Evolutionary conservation across 2,329 filamentous ascomycete genomes (phyloP).

Genomic region (Colletotrichum sp.): DNA sequence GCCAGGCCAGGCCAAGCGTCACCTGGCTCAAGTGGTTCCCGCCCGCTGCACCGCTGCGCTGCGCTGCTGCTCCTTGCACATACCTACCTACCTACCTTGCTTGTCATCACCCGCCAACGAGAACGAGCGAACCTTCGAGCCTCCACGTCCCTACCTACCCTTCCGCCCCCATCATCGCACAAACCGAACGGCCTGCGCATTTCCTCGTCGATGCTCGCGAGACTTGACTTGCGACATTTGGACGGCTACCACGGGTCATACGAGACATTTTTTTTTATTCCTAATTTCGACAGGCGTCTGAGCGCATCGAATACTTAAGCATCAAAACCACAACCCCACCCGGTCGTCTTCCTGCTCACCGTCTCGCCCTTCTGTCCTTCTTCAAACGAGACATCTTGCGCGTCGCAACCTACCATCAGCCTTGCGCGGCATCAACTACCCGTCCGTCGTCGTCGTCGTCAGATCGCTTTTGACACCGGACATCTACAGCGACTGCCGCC

Average conservation of each 20-base stretch:
- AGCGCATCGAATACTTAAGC: conserved; percentile 45
- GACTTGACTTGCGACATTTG: conserved; percentile 22
- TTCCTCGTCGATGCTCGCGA: conserved; percentile 10
- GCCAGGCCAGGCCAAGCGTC: conserved; percentile 11
- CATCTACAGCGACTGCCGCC: not conserved
- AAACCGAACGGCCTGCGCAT: conserved; percentile 6
- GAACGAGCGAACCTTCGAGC: conserved; percentile 10
- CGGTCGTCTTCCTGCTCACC: conserved; percentile 26
- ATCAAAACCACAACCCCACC: conserved; percentile 34
- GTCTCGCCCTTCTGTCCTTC: conserved; percentile 23
- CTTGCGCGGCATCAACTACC: conserved; percentile 21
- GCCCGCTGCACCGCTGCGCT: conserved; percentile 5
- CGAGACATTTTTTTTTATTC: conserved; percentile 45
- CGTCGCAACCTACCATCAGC: not conserved
- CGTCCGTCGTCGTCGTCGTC: not conserved
- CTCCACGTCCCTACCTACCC: not conserved
- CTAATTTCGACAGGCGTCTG: conserved; percentile 33
- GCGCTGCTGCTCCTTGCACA: not conserved
- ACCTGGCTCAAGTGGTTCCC: conserved; percentile 26
- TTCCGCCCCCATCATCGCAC: conserved; percentile 19
- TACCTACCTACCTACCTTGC: not conserved
- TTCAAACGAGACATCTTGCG: conserved; percentile 2
- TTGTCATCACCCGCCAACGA: conserved; percentile 15
- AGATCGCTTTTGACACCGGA: not conserved
- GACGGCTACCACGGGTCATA: conserved; percentile 41